Evolutionary conservation across 768 basidiomycete genomes (phyloP), one percentile per base, ranked within the genome.

Genomic region (Mycena vitilis): DNA sequence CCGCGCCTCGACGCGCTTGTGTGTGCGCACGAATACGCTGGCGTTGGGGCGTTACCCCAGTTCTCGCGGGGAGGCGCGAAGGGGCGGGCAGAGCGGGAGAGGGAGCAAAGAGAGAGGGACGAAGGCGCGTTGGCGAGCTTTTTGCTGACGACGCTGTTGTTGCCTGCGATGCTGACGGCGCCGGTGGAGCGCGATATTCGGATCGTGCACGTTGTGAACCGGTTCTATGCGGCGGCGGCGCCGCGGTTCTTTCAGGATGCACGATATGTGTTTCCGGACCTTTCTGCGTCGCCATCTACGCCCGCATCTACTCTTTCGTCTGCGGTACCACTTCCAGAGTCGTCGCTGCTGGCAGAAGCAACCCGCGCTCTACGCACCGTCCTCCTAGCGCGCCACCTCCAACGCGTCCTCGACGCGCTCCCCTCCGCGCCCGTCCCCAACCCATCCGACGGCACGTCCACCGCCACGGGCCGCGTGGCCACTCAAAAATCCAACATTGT

Each of bases 101-200:
- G 66, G 47, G 65, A 40, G 65, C 52, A 59, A 60, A 42, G 66
- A 44, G 65, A 37, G 65, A 49, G 62, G 38, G 75, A 75, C 37
- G 67, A 75, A 38, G 74, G 74, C 0, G 75, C 82, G 0, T 77
- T 93, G 44, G 90, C 91, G 23, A 91, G 91, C 3, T 96, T 95
- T 79, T 81, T 95, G 63, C 84, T 96, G 7, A 83, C 87, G 9
- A 96, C 95, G 2, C 82, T 94, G 8, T 84, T 98, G 0, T 85
- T 97, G 0, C 95, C 95, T 2, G 84, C 87, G 36, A 81, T 97
- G 5, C 88, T 98, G 18, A 88, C 92, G 30, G 91, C 93, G 0
- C 95, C 95, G 0, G 83, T 86, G n/a, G 95, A 96, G 75, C 86
- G 95, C 42, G 94, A 96, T 70, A 94, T 98, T 47, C 91, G 96